Evolutionary conservation across 495 filamentous ascomycete species (phyloP).

Genomic region (Terfezia boudieri): DNA sequence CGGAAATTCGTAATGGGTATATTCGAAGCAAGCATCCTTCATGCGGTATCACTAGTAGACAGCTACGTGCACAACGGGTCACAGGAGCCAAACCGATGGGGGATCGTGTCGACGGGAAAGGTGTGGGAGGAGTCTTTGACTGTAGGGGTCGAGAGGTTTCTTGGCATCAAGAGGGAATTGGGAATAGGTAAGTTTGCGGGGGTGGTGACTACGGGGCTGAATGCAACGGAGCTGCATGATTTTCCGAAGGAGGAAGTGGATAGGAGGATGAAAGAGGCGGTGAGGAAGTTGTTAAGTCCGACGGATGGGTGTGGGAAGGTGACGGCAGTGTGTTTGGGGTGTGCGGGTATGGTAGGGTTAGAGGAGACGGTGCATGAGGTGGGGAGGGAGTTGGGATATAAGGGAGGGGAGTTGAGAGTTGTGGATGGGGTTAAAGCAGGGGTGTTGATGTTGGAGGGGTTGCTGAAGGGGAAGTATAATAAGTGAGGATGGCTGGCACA

Average conservation of each 20-base stretch:
- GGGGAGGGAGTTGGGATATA: constrained; percentile 35
- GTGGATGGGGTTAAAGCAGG: constrained; percentile 73
- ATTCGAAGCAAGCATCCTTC: constrained; percentile 54
- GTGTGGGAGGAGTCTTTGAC: constrained; percentile 56
- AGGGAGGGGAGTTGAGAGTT: constrained; percentile 40
- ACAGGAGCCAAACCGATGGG: constrained; percentile 36
- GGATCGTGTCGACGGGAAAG: constrained; percentile 72
- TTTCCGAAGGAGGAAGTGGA: constrained; percentile 39
- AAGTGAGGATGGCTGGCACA: no score
- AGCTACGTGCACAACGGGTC: constrained; percentile 15
- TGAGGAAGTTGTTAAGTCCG: constrained; percentile 34
- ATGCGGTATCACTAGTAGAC: constrained; percentile 25
- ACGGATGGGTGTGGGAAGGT: constrained; percentile 33
- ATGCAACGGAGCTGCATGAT: constrained; percentile 58
- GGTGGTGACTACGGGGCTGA: constrained; percentile 63
- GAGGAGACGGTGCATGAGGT: constrained; percentile 54
- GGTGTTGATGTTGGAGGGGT: constrained; percentile 40
- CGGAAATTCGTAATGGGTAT: constrained; percentile 48
- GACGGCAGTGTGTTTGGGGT: constrained; percentile 30
- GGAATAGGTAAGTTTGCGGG: constrained; percentile 38
- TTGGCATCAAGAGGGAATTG: constrained; percentile 20
- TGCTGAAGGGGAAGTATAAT: constrained; percentile 19
- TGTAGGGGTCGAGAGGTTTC: constrained; percentile 33
- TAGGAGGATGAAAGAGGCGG: constrained; percentile 43
- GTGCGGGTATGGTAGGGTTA: constrained; percentile 85